Evolutionary conservation across 1,284 basidiomycete species (phyloP).

Genomic region (Schizophyllum amplum): DNA sequence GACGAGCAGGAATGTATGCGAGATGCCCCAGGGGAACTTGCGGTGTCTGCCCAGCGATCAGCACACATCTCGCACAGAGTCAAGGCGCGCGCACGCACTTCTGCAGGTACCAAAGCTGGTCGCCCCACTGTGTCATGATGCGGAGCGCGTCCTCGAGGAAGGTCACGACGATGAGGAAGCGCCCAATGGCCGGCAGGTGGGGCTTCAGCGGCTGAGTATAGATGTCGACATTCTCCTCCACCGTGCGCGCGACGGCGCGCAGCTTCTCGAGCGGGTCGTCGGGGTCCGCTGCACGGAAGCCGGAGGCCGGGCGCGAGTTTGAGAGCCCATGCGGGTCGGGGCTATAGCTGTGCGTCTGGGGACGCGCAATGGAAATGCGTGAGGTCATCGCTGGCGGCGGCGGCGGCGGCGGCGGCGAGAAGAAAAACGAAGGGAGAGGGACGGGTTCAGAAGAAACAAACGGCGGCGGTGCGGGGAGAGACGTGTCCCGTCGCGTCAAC

Average conservation of each 20-base stretch:
- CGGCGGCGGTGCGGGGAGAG: neutral
- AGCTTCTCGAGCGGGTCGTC: slow-evolving; percentile 83
- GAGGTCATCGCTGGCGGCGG: slow-evolving; percentile 55
- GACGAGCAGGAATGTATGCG: slow-evolving; percentile 85
- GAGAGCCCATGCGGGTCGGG: slow-evolving; percentile 68
- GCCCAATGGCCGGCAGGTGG: slow-evolving; percentile 89
- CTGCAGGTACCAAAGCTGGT: slow-evolving; percentile 96
- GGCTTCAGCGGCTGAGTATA: slow-evolving; percentile 93
- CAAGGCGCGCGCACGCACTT: slow-evolving; percentile 45
- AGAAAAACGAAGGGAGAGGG: neutral
- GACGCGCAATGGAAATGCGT: slow-evolving; percentile 76
- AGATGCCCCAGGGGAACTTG: slow-evolving; percentile 91
- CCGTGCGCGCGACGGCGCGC: slow-evolving; percentile 65
- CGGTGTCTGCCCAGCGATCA: slow-evolving; percentile 58
- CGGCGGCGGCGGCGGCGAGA: slow-evolving; percentile 21
- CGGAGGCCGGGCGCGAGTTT: slow-evolving; percentile 56
- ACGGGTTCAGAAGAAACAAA: neutral
- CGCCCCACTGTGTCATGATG: slow-evolving; percentile 90
- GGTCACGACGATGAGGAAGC: slow-evolving; percentile 97
- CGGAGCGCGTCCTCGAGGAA: slow-evolving; percentile 96
- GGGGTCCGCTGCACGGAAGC: slow-evolving; percentile 70
- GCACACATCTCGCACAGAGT: slow-evolving; percentile 4
- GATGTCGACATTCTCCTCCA: slow-evolving; percentile 91
- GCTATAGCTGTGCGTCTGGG: slow-evolving; percentile 48
- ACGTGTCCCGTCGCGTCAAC: neutral